Evolutionary conservation across 1,284 basidiomycete genomes (phyloP).

Genomic region (Mycosarcoma maydis): DNA sequence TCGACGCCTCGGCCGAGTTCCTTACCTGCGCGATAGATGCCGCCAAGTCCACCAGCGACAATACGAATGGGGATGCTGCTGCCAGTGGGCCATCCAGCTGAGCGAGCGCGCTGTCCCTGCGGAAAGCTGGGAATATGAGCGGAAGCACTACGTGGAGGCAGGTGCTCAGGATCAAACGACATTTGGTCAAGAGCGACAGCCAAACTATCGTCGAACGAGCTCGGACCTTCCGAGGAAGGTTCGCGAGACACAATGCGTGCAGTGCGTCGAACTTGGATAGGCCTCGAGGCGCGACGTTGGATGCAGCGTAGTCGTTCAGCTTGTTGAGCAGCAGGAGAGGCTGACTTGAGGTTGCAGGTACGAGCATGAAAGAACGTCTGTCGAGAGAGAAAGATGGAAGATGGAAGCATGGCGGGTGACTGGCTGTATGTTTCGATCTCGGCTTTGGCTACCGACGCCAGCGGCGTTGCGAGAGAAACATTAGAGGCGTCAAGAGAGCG

Average conservation of each 20-base stretch:
- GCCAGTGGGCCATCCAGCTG: conserved; percentile 34
- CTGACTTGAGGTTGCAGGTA: conserved; percentile 1
- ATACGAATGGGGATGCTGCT: conserved; percentile 50
- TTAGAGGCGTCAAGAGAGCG: conserved; percentile 1
- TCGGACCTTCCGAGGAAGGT: conserved; percentile 9
- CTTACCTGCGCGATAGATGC: conserved; percentile 40
- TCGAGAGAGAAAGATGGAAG: conserved; percentile 40
- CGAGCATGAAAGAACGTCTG: conserved; percentile 44
- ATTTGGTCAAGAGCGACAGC: conserved; percentile 32
- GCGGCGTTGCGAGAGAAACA: neutral
- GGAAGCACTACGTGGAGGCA: conserved; percentile 25
- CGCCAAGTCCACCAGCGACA: conserved; percentile 43
- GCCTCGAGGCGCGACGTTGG: conserved; percentile 17
- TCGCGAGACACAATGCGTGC: conserved; percentile 31
- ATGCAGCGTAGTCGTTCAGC: conserved; percentile 8
- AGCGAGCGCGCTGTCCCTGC: conserved; percentile 37
- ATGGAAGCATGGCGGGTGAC: conserved; percentile 32
- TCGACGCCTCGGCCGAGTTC: conserved; percentile 48
- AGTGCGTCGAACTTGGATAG: conserved; percentile 33
- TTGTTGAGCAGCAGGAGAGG: neutral
- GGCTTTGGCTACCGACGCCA: conserved; percentile 30
- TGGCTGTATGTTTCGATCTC: conserved; percentile 52
- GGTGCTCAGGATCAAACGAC: conserved; percentile 18
- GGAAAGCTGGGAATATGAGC: conserved; percentile 44
- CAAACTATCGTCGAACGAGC: conserved; percentile 33